phyloP scores from a whole-genome alignment of 192 early-diverging fungal genomes.

The Coemansia sp. region DNA sequence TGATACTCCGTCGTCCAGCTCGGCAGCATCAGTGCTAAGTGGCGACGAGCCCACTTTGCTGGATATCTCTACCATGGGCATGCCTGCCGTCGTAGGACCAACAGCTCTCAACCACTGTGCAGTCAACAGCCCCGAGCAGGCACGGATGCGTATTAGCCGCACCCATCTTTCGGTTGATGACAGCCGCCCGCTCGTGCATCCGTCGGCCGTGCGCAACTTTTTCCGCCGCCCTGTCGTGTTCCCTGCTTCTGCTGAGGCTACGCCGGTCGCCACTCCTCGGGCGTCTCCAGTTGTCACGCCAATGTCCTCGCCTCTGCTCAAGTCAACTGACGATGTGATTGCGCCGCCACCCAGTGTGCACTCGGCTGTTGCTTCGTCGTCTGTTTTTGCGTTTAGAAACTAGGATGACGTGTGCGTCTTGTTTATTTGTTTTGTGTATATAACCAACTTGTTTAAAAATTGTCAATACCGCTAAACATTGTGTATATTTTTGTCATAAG shows the following conservation, averaged over 20 bases:
- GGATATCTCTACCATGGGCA: slow-evolving; percentile 4
- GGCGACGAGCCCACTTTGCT: slow-evolving; percentile 6
- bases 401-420: neutral
- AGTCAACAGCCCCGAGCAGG: neutral
- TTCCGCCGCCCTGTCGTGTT: slow-evolving; percentile 42
- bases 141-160: slow-evolving; percentile 16
- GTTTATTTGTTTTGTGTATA: neutral
- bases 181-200: slow-evolving; percentile 30
- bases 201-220: slow-evolving; percentile 27
- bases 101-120: neutral
- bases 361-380: neutral
- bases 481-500: no score
- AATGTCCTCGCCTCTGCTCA: slow-evolving; percentile 22
- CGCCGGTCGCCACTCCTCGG: slow-evolving; percentile 29
- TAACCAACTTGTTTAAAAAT: neutral
- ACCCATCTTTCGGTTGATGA: slow-evolving; percentile 18
- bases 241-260: slow-evolving; percentile 43
- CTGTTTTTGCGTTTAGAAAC: neutral
- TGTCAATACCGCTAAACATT: no score
- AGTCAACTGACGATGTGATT: slow-evolving; percentile 19
- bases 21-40: slow-evolving; percentile 16
- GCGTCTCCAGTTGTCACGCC: slow-evolving; percentile 29
- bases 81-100: neutral
- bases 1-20: slow-evolving; percentile 3
- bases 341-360: neutral